Conservation (phyloP, 192 early-diverging fungal species). For the Spinellus fusiger region DNA sequence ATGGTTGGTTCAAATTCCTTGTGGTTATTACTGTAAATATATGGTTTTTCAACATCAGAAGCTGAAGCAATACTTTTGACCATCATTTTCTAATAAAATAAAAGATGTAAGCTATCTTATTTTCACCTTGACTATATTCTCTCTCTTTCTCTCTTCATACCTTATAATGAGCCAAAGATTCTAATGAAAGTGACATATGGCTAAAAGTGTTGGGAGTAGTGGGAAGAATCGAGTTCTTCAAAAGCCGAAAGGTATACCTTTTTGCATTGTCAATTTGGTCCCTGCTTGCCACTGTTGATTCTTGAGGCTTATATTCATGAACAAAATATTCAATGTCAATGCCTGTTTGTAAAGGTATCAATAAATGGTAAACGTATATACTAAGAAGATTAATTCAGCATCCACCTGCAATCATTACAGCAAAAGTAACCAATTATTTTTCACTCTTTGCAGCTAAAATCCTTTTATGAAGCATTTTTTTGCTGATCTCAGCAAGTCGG, state of each 20-base stretch:
- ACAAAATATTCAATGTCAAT: constrained; percentile 6
- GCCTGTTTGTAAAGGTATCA: constrained; percentile 5
- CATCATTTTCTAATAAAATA: constrained; percentile 3
- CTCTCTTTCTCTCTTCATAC: background rate
- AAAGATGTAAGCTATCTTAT: background rate
- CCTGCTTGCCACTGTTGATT: background rate
- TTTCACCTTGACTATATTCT: constrained; percentile 1
- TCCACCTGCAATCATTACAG: constrained; percentile 1
- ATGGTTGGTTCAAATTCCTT: constrained; percentile 1
- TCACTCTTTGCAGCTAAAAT: constrained; percentile 3
- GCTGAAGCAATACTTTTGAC: constrained; percentile 2
- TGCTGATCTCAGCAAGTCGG: constrained; percentile 8
- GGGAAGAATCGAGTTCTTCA: background rate
- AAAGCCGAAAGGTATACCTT: constrained; percentile 2
- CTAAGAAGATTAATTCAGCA: background rate
- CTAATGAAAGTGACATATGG: constrained; percentile 3
- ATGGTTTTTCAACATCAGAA: constrained; percentile 2
- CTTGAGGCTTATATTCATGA: constrained; percentile 3
- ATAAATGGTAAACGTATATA: constrained; percentile 6
- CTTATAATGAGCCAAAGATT: background rate
- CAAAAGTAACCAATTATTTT: background rate
- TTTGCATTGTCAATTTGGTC: background rate
- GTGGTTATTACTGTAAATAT: constrained; percentile 1
- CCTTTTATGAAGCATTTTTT: constrained; percentile 9
- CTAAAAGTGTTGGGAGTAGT: background rate